Base-by-base conservation (phyloP, 2,329 filamentous ascomycete species). In the Pseudocercospora fuligena region DNA sequence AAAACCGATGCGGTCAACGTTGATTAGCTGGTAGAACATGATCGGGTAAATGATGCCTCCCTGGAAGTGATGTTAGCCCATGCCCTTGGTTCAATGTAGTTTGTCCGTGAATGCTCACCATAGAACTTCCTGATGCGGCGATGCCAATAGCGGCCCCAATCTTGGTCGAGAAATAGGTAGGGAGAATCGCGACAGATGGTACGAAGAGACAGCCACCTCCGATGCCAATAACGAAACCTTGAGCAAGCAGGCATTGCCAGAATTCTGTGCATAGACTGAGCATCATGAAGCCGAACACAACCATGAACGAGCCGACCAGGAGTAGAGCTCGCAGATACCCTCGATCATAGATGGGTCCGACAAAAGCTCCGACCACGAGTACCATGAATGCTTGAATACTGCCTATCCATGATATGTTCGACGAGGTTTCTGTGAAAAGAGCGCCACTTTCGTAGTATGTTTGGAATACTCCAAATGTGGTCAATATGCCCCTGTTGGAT, bases 241-340 rank as follows among this genome's bases (percentile, higher is more conserved):
- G 83, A 1, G 82, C 79, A 16, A 86, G 80, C 7, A 86, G 75
- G 9, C 84, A 79, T 67, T 85, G 82, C 78, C 80, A 85, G 78
- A 83, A 85, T 54, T 76, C 68, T 2, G 73, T 77, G 65, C 82
- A 83, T 6, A 85, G 75, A 47, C 79, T 82, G 1, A 85, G 74
- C 82, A 85, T 85, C 82, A 85, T 85, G 59, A 82, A 79, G 4
- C 83, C 84, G 40, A 85, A 78, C 2, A 85, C 81, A 5, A 84
- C 74, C 51, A 84, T 66, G 65, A 84, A 74, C 9, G 78, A 77
- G 59, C 83, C 84, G 4, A 75, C 72, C 8, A 80, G 40, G 14
- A 85, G 74, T 0, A 85, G 76, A 21, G 72, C 64, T 29, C 80
- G 78, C 61, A 84, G 81, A 68, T 84, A 82, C 14, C 83, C 83